A percentile compares a stretch with the other conserved stretches of the same genome.
Conservation (phyloP, 805 yeast species). For the Babjeviella inositovora region DNA sequence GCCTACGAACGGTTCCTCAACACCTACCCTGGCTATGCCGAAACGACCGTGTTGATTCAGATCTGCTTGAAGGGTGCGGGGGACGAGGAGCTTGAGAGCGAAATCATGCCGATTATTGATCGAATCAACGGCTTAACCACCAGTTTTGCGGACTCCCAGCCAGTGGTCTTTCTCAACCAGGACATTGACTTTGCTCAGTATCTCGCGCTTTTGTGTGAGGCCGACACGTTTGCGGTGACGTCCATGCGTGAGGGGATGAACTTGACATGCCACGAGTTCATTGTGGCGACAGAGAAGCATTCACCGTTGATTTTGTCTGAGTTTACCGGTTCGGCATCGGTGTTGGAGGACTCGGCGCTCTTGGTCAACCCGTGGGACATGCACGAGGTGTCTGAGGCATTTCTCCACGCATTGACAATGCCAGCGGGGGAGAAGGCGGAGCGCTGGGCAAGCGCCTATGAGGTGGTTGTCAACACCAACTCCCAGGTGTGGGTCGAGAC, state of each 20-base stretch:
- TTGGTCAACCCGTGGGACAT: conserved; percentile 88
- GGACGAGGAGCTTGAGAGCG: conserved; percentile 55
- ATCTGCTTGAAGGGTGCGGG: conserved; percentile 50
- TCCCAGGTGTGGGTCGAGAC: conserved; percentile 59
- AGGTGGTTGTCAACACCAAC: conserved; percentile 49
- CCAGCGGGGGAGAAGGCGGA: conserved; percentile 31
- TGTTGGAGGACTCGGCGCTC: conserved; percentile 54
- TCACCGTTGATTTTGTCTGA: conserved; percentile 83
- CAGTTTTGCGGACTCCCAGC: conserved; percentile 61
- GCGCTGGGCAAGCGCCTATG: conserved; percentile 47
- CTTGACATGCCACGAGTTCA: conserved; percentile 87
- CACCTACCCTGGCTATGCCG: conserved; percentile 55
- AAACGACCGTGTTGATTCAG: conserved; percentile 63
- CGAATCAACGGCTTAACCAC: conserved; percentile 69
- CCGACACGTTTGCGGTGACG: conserved; percentile 76
- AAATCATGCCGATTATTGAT: conserved; percentile 62
- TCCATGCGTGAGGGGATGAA: conserved; percentile 96
- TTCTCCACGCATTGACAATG: conserved; percentile 55
- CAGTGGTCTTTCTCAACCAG: conserved; percentile 77
- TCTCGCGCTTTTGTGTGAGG: conserved; percentile 70
- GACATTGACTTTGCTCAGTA: conserved; percentile 86
- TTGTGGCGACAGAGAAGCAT: conserved; percentile 58
- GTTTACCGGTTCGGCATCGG: conserved; percentile 86
- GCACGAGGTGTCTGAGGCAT: conserved; percentile 44
- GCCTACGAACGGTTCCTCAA: conserved; percentile 74